Base-by-base conservation (phyloP, 2,329 filamentous ascomycete species). In the Bipolaris sorokiniana region DNA sequence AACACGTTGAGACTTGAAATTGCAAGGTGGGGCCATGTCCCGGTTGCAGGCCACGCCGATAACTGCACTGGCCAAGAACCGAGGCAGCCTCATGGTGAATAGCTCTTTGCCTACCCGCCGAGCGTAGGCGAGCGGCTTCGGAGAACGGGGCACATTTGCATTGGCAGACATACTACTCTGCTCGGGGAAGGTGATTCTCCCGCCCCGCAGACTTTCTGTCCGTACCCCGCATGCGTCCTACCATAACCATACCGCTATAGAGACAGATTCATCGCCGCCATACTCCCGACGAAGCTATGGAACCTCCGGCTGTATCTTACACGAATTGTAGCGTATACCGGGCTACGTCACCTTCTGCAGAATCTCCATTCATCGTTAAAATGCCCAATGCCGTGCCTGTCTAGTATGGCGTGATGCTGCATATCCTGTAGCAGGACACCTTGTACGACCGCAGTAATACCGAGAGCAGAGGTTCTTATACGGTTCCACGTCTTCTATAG, bases 401-500 rank as follows among this genome's bases (percentile, higher is more conserved):
- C 10, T 46, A 28, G 9, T 28, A 51, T 56, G 53, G 53, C 53
- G 53, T 51, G 53, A 56, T 38, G 28, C 31, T 34, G 48, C 53
- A 51, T 56, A 37, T 48, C 22, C 26, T 7, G 22, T 55, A 23
- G 31, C 40, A 45, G 53, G 48, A 18, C 31, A 18, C 48, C 53
- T 49, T 49, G 47, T 49, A 38, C 5, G 10, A 41, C 36, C 36
- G 47, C 26, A 31, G 47, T 49, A 40, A 41, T 41, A 23, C 36
- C 34, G 47, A 23, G 20, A 4, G 34, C 26, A 38, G 10, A 41
- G 16, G 34, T 41, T 41, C 47, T 23, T 26, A n/a, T 20, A 41
- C 23, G 11, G 23, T 31, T 52, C 40, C 42, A 38, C 42, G 20
- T 40, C 28, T 34, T 26, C 31, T 48, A 40, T 20, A 31, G 10